These are phyloP conservation scores for Goffeauzyma gilvescens DNA, from an alignment of 768 basidiomycete species.

Conservation along the genomic window DNA sequence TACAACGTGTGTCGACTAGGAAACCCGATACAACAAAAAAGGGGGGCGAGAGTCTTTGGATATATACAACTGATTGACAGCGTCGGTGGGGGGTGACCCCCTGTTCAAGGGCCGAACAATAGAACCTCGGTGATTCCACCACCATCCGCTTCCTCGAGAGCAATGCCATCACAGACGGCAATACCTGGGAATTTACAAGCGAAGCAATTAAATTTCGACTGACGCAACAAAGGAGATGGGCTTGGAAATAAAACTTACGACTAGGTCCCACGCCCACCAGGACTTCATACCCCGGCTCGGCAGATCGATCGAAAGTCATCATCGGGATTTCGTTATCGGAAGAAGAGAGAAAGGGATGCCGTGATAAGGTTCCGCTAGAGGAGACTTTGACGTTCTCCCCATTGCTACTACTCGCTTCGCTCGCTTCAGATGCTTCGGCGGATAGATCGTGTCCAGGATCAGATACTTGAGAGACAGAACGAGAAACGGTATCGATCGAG, in stretches of 20 bases:
- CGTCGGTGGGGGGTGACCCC: too few species aligned
- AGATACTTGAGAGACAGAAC: too few species aligned
- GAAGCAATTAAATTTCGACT: too few species aligned
- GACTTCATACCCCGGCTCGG: constrained; percentile 23
- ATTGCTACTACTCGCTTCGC: constrained; percentile 2
- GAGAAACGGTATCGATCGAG: constrained; percentile 41
- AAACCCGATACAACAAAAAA: too few species aligned
- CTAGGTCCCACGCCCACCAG: constrained; percentile 18
- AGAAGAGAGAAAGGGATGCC: too few species aligned
- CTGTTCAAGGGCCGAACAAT: too few species aligned
- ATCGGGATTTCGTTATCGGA: constrained; percentile 34
- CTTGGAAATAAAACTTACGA: constrained; percentile 42
- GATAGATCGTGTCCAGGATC: too few species aligned
- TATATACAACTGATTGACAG: too few species aligned
- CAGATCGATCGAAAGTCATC: constrained; percentile 30
- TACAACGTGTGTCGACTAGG: too few species aligned
- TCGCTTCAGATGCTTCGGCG: not conserved
- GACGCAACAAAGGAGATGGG: constrained; percentile 10
- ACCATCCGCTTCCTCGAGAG: constrained; percentile 57
- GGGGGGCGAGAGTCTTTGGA: too few species aligned
- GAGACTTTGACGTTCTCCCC: too few species aligned
- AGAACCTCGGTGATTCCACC: constrained; percentile 58
- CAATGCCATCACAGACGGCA: constrained; percentile 61
- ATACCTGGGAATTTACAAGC: constrained; percentile 27
- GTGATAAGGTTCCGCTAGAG: too few species aligned